Base-by-base conservation (phyloP, 2,329 filamentous ascomycete species). In the Tolypocladium album region DNA sequence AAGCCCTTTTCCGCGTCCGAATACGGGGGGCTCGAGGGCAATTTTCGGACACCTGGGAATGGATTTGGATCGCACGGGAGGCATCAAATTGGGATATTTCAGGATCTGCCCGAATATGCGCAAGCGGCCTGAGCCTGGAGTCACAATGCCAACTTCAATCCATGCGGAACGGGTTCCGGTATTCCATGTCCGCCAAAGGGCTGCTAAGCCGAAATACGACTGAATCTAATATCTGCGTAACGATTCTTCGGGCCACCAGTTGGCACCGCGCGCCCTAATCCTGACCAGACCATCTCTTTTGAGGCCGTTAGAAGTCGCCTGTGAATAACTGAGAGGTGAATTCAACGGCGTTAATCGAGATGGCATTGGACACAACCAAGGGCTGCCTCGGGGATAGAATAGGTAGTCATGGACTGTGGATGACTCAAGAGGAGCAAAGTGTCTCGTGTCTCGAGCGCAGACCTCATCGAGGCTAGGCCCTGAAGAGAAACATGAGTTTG, bases 1-100 rank as follows among this genome's bases (percentile, higher is more conserved):
- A 76, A 3, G 83, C 85, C 9, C 73, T 81, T 12, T 80, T 77
- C 55, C 85, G 81, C 64, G 78, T 83, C 1, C 78, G 82, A 63
- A 72, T 74, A 0, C 69, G 72, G 84, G 58, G 58, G 75, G 78
- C 60, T 78, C 76, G 1, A 75, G 74, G 52, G 71, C 78, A 12
- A 75, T 85, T 24, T 65, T 77, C 55, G 72, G 72, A 0, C 67
- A 74, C n/a, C 72, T 72, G 58, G 71, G 72, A 0, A 55, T 74
- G 5, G 67, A 68, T 0, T 70, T 70, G 0, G 71, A 74, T 42
- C 71, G 70, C 0, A 70, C 67, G 20, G 69, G 71, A 15, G 71
- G 72, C 9, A 69, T 70, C 17, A 66, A 74, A 1, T 69, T 74
- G 3, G 70, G 75, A 0, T 65, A 71, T 39, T 71, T 78, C 22